Evolutionary conservation across 1,284 basidiomycete genomes (phyloP).

Genomic region (Cryptococcus hybrid): DNA sequence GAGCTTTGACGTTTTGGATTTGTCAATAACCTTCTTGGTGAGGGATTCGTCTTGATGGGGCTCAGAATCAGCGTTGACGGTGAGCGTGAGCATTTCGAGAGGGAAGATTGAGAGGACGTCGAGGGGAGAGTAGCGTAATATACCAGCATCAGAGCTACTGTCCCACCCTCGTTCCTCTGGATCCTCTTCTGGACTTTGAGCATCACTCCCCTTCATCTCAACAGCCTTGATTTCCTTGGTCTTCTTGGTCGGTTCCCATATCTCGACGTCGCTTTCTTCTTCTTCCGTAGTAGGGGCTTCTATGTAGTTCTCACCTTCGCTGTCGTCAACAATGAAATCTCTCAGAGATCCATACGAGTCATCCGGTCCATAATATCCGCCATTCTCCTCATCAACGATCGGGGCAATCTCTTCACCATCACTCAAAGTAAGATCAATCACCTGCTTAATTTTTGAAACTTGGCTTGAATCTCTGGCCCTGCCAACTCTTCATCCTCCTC

Average conservation of each 20-base stretch:
- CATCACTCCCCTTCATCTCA: neutral
- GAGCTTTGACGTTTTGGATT: neutral
- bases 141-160: conserved; percentile 4
- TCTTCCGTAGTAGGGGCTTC: neutral
- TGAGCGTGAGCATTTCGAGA: neutral
- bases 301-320: conserved; percentile 19
- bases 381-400: conserved; percentile 7
- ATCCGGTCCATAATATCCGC: conserved; percentile 24
- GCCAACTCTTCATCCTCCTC: conserved; percentile 1
- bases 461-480: neutral
- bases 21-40: neutral
- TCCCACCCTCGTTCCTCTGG: conserved; percentile 6
- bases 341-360: conserved; percentile 32
- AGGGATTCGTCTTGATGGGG: neutral
- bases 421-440: neutral
- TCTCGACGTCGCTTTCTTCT: conserved; percentile 6
- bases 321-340: conserved; percentile 46
- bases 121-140: conserved; percentile 23
- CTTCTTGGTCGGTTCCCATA: neutral
- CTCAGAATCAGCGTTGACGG: conserved; percentile 8
- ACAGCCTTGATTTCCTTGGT: too few species aligned
- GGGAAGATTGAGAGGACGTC: neutral
- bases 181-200: neutral
- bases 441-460: neutral
- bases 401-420: neutral